phyloP scores from a whole-genome alignment of 768 basidiomycete species.

The Trametes gibbosa region DNA sequence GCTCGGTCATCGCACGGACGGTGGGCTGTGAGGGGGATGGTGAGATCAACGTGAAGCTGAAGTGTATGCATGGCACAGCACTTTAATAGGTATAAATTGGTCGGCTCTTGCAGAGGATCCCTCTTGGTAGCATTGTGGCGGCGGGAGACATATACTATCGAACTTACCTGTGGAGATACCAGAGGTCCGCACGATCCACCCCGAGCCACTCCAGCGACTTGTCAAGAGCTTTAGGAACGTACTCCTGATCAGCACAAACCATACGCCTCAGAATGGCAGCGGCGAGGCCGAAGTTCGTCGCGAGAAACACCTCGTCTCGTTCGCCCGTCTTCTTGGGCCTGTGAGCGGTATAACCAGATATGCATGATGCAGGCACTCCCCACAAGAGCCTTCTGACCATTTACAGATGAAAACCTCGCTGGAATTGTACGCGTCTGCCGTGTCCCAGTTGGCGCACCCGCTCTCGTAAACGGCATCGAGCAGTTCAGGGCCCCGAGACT shows the following conservation, averaged over 20 bases:
- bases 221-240: conserved; percentile 37
- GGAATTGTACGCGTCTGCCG: conserved; percentile 38
- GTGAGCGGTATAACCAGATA: neutral
- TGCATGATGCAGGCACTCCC: neutral
- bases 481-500: conserved; percentile 32
- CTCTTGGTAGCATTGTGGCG: conserved; percentile 6
- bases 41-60: neutral
- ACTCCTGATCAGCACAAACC: conserved; percentile 39
- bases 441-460: conserved; percentile 46
- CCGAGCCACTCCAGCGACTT: conserved; percentile 39
- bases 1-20: conserved; percentile 28
- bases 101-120: neutral
- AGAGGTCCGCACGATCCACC: conserved; percentile 38
- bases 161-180: conserved; percentile 37
- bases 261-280: conserved; percentile 17
- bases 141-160: neutral
- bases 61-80: neutral
- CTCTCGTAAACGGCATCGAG: conserved; percentile 37
- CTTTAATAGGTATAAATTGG: neutral
- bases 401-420: conserved; percentile 42
- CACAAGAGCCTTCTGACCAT: conserved; percentile 26
- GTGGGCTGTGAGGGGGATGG: neutral
- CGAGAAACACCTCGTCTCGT: conserved; percentile 57
- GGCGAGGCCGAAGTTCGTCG: conserved; percentile 53
- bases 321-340: conserved; percentile 55